These are phyloP conservation scores for Rhizoclosmatium sp. DNA, from an alignment of 192 early-diverging fungal genomes.

Conservation along the genomic window DNA sequence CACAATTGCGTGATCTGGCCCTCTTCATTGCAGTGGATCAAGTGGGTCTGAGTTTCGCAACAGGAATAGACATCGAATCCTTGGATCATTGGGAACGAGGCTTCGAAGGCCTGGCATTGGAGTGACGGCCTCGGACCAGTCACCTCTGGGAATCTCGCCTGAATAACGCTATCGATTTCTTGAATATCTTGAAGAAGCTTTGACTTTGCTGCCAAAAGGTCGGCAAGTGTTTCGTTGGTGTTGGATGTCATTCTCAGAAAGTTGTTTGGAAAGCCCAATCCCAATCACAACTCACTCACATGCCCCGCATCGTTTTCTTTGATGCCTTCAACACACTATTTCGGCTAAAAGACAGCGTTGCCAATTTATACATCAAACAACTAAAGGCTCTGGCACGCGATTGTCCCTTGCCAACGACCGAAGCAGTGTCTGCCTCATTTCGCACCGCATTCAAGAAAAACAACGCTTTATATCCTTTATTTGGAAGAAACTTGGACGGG, in stretches of 20 bases:
- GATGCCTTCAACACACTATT: slow-evolving; percentile 34
- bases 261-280: too few relatives aligned
- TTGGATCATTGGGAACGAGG: background rate
- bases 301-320: background rate
- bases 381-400: background rate
- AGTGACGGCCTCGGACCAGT: too few relatives aligned
- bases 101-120: background rate
- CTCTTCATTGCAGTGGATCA: background rate
- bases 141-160: too few relatives aligned
- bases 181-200: too few relatives aligned
- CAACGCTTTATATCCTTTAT: background rate
- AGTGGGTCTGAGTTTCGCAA: background rate
- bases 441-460: slow-evolving; percentile 10
- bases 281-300: too few relatives aligned
- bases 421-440: slow-evolving; percentile 6
- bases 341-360: background rate
- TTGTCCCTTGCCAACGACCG: background rate
- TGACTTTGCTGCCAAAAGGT: too few relatives aligned
- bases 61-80: background rate
- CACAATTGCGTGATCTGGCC: background rate
- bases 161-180: too few relatives aligned
- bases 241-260: too few relatives aligned
- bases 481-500: slow-evolving; percentile 1
- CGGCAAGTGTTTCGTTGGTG: too few relatives aligned
- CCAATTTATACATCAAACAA: background rate